A percentile compares a stretch with the other conserved stretches of the same genome.
These are phyloP conservation scores for Colletotrichum viniferum DNA, from an alignment of 2,329 filamentous ascomycete genomes.

Conservation along the genomic window DNA sequence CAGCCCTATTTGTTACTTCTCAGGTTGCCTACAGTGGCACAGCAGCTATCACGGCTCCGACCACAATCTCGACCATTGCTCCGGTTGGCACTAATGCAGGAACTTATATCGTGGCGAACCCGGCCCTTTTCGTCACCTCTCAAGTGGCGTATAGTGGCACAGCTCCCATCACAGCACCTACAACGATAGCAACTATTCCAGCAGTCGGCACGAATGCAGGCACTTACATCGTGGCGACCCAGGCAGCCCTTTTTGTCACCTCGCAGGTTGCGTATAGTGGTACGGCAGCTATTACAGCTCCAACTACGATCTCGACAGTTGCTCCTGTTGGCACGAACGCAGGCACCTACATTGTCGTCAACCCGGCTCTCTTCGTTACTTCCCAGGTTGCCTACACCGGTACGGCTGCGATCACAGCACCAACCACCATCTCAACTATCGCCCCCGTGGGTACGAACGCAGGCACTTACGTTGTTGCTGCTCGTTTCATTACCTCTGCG, in stretches of 20 bases:
- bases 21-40: neutral
- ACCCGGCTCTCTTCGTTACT: neutral
- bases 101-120: slow-evolving; percentile 5
- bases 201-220: neutral
- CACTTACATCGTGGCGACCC: slow-evolving; percentile 1
- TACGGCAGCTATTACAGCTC: neutral
- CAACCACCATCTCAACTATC: neutral
- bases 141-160: neutral
- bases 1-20: neutral
- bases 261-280: neutral
- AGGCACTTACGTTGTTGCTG: slow-evolving; percentile 6
- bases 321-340: neutral
- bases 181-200: slow-evolving; percentile 2
- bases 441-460: neutral
- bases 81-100: slow-evolving; percentile 1
- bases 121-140: neutral
- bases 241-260: neutral
- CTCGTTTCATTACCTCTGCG: neutral
- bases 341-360: slow-evolving; percentile 13
- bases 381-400: neutral
- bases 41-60: neutral
- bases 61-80: neutral
- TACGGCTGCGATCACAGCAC: slow-evolving; percentile 1
- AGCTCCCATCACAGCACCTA: neutral
- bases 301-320: slow-evolving; percentile 3